Base-by-base conservation (phyloP, 2,329 filamentous ascomycete species). In the Didymella lethalis region DNA sequence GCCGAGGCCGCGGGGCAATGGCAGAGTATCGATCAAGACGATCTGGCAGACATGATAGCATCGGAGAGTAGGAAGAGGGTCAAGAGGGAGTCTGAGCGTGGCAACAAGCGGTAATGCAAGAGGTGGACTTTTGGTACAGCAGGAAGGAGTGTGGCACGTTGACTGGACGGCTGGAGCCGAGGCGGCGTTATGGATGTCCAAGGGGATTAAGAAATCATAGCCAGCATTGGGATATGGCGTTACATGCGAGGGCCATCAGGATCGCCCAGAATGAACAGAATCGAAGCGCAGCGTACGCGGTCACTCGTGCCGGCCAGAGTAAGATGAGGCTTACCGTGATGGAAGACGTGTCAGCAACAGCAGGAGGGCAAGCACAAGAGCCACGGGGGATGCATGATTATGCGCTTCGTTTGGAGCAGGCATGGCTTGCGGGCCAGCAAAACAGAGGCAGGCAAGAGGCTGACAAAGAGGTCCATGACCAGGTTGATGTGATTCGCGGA, bases 21-120 rank as follows among this genome's bases (percentile, higher is more conserved):
- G 74, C 87, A 88, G 18, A 92, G 89, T 86, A 86, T 87, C 57
- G 89, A 90, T 78, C 91, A 96, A 75, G 94, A 98, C 68, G 94
- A 97, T 74, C 79, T 99, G 56, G 94, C 89, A 70, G 91, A 97
- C 71, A 96, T 99, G 91, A 97, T 99, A 80, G 92, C 92, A 12
- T 89, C 92, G 71, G 95, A 98, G 80, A 92, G 89, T 73, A 86
- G 92, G 65, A 98, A 98, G 85, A 86, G 93, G 75, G 85, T 93
- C 75, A 96, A 93, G 85, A 87, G 90, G 65, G 93, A 97, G 68
- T 88, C 92, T 29, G 92, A 96, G 78, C 88, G 88, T 75, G 84
- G 84, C 70, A 84, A 86, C 64, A 89, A 89, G 82, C 71, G 79
- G 57, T 75, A 63, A 69, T 2, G 44, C 16, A 65, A 60, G 62